Conservation (phyloP, 2,329 filamentous ascomycete species). For the Fusarium hostae region DNA sequence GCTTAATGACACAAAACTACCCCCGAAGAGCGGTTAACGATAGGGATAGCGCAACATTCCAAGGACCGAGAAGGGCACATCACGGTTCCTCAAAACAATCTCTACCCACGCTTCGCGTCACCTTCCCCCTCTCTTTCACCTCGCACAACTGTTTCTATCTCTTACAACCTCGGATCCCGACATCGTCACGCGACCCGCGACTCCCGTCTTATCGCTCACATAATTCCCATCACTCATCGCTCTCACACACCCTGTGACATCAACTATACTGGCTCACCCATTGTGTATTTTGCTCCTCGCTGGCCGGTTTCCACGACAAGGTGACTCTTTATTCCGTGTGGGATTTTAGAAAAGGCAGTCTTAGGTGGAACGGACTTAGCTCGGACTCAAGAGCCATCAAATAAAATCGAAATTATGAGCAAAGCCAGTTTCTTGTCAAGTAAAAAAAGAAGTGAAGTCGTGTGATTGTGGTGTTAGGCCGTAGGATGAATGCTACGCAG, state of each 20-base stretch:
- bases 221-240: constrained; percentile 45
- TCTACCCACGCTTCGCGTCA: constrained; percentile 44
- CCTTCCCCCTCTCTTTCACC: constrained; percentile 37
- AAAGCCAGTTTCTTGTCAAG: not conserved
- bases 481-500: not conserved
- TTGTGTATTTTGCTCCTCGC: constrained; percentile 33
- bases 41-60: constrained; percentile 33
- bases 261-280: constrained; percentile 35
- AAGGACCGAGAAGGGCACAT: constrained; percentile 45
- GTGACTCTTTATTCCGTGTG: constrained; percentile 24
- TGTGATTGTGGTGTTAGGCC: constrained; percentile 1
- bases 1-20: constrained; percentile 41
- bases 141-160: constrained; percentile 41
- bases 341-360: constrained; percentile 37
- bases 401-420: constrained; percentile 41
- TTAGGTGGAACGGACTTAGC: constrained; percentile 41
- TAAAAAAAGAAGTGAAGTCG: not conserved
- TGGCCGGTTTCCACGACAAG: constrained; percentile 25
- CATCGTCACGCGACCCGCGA: constrained; percentile 36
- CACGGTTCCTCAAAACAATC: constrained; percentile 44
- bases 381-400: constrained; percentile 39
- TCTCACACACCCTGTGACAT: constrained; percentile 45
- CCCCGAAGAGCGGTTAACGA: constrained; percentile 36
- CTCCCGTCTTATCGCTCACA: constrained; percentile 40
- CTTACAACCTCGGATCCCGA: constrained; percentile 36